Percentiles rank a stretch among this genome's conserved stretches.
Conservation (phyloP, 495 filamentous ascomycete species). For the Chaetomium fimeti region DNA sequence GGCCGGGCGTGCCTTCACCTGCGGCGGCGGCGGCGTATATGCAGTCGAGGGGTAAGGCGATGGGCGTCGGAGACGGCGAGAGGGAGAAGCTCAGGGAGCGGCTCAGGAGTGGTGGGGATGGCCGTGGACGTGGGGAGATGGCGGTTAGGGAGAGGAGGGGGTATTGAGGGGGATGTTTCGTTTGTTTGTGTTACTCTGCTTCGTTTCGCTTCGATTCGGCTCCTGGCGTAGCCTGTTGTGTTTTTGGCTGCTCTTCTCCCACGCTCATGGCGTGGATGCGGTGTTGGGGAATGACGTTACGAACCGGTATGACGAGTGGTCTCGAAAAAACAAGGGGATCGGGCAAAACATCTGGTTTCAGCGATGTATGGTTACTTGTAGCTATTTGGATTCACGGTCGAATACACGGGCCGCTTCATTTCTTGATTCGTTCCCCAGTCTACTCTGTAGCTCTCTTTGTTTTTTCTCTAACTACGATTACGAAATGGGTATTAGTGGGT, state of each 20-base stretch:
- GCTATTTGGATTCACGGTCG: neutral
- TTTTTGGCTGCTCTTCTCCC: neutral
- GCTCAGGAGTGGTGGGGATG: constrained; percentile 1
- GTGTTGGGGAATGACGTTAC: constrained; percentile 1
- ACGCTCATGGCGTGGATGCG: neutral
- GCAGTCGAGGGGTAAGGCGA: constrained; percentile 6
- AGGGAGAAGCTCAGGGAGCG: constrained; percentile 7
- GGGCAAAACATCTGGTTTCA: neutral
- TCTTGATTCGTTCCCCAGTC: neutral
- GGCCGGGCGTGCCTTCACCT: neutral
- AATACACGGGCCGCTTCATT: neutral
- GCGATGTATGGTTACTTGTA: constrained; percentile 4
- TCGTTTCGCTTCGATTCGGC: neutral
- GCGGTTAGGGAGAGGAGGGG: neutral
- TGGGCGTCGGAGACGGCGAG: constrained; percentile 4
- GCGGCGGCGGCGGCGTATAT: constrained; percentile 9
- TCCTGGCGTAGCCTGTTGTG: neutral
- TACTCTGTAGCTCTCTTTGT: constrained; percentile 10
- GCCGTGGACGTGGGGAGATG: neutral
- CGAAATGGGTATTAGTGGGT: constrained; percentile 4
- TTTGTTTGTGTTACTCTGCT: neutral
- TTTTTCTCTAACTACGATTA: constrained; percentile 3
- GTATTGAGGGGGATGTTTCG: neutral
- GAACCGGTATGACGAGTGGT: neutral
- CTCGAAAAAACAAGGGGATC: neutral